Evolutionary conservation across 768 basidiomycete genomes (phyloP), one percentile per base, ranked within the genome.

Genomic region (Cyclocybe cylindracea): DNA sequence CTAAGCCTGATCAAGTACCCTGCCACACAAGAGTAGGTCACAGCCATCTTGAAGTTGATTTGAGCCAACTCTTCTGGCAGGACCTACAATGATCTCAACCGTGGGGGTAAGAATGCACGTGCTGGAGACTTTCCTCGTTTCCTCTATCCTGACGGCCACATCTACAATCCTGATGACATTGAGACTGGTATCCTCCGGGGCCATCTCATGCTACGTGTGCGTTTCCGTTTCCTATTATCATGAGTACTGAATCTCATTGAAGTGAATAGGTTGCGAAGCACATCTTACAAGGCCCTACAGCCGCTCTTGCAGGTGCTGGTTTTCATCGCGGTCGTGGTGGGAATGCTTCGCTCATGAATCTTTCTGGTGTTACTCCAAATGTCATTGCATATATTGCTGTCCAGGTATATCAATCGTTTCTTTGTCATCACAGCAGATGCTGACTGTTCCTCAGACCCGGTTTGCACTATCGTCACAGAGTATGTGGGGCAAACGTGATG

Each of bases 351-450:
- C 37, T 59, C 10, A 42, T 51, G 5, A 47, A 56, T 5, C 32
- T 61, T 8, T 50, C 45, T 5, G 10, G 19, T 10, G 52, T 62
- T 18, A 63, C 40, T 18, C 46, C 58, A 10, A 44, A 44, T 10
- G 34, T 50, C 6, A 48, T 66, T 29, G 59, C 60, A 6, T 64
- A 64, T 39, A 16, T 51, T 5, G 65, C 56, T 3, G 45, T 57
- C 9, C 63, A 62, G 55, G 60, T 62, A 46, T 13, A 50, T 32
- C 7, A 2, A 13, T 16, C 16, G 16, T 16, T 16, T 16, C 16
- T 16, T 16, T 16, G 16, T 16, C 16, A 16, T 16, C 16, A 16
- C 16, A 16, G 16, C 16, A 16, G 16, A 16, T 16, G 16, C 16
- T 16, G 16, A 16, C 16, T 16, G 16, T 16, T 16, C 16, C 16